Evolutionary conservation across 371 early-diverging fungal species (phyloP), one percentile per base, ranked within the genome.

Genomic region (Synchytrium microbalum): DNA sequence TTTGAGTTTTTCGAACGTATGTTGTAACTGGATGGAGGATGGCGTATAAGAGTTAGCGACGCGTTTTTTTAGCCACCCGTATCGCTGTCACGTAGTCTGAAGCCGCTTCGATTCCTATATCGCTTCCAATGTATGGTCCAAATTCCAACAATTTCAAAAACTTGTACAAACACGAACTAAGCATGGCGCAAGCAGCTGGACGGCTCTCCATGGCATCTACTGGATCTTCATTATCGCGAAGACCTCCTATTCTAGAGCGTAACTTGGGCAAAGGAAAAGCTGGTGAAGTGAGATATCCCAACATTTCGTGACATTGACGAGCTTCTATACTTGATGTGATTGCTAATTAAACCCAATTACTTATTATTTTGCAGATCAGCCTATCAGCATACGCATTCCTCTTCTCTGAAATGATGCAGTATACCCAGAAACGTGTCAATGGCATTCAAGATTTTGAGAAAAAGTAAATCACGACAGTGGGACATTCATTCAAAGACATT

Each of bases 391-490:
- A 91, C 71, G 84, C 92, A 0, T 93, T 96, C 67, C 70, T 97
- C 54, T 93, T 95, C 73, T 89, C 90, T 24, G 98, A 97, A 74
- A 93, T 96, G 82, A 74, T 97, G 31, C 92, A 90, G 63, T 95
- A 96, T 75, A 82, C 93, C 23, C 96, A 96, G 73, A 92, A 93
- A 69, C 82, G 93, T 59, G 93, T 92, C 8, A 82, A 84, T 63
- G 95, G 95, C 10, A 92, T 97, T 63, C 91, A 92, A 69, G 96
- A 95, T 70, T 82, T 97, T 25, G 98, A 97, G 72, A 85, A 87
- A 76, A 90, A 88, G 93, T 83, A 72, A 23, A 57, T 24, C 24
- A 51, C 23, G 51, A 23, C 14, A 51, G 23, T 14, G 14, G 14
- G 14, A 23, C 14, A 51, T 23, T 27, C 16, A 16, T 27, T 57